phyloP scores from a whole-genome alignment of 768 basidiomycete genomes.

The Trametopsis cervina region DNA sequence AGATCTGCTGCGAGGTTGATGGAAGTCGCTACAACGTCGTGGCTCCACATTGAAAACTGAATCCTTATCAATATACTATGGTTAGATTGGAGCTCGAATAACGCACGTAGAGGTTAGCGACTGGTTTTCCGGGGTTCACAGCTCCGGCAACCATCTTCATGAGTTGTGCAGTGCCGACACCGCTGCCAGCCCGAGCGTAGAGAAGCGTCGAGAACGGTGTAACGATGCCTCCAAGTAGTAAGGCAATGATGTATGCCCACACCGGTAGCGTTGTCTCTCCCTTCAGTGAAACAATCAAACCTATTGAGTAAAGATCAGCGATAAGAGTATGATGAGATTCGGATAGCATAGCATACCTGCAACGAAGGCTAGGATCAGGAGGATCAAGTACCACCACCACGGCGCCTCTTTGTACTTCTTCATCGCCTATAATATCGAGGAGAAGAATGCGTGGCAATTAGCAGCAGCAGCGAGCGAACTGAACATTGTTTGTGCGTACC shows the following conservation, averaged over 20 bases:
- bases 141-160: constrained; percentile 63
- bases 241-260: constrained; percentile 55
- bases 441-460: constrained; percentile 1
- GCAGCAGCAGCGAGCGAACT: too few species aligned
- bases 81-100: not conserved
- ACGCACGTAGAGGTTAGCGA: constrained; percentile 60
- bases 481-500: constrained; percentile 20
- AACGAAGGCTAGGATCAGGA: constrained; percentile 44
- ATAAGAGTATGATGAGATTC: not conserved
- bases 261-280: constrained; percentile 59
- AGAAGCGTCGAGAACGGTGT: constrained; percentile 52
- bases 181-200: constrained; percentile 53
- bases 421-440: constrained; percentile 36
- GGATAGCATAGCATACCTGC: constrained; percentile 35
- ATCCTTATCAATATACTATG: not conserved
- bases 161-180: constrained; percentile 50
- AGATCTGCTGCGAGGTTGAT: constrained; percentile 47
- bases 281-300: constrained; percentile 48
- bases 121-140: constrained; percentile 54
- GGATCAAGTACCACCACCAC: constrained; percentile 51
- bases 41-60: constrained; percentile 65
- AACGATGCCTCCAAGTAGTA: constrained; percentile 38
- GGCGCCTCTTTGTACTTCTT: constrained; percentile 55
- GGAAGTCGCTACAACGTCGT: constrained; percentile 50
- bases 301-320: too few species aligned